Evolutionary conservation across 179 eudicot genomes (phyloP).

Genomic region (Dionaea muscipula): DNA sequence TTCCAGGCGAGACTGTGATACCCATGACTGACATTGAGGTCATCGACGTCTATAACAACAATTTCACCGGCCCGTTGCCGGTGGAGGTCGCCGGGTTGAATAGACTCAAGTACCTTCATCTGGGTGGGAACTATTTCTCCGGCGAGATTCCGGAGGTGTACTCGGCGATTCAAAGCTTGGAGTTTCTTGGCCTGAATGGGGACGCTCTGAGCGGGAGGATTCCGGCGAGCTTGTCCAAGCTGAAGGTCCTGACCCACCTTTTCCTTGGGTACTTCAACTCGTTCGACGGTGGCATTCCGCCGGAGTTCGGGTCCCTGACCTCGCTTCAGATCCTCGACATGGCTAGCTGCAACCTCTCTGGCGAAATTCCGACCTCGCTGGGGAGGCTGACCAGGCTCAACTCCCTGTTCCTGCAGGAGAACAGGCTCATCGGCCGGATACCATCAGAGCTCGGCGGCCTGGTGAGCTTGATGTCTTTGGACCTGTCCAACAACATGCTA

Average conservation of each 20-base stretch:
- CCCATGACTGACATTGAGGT: conserved; percentile 20
- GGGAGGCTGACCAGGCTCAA: conserved; percentile 41
- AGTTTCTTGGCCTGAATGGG: conserved; percentile 25
- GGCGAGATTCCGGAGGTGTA: conserved; percentile 36
- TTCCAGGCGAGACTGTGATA: conserved; percentile 17
- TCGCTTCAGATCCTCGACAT: conserved; percentile 20
- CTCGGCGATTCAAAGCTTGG: conserved; percentile 16
- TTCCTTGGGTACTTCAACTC: conserved; percentile 31
- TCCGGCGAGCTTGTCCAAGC: conserved; percentile 23
- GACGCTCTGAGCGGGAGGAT: conserved; percentile 29
- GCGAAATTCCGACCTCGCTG: conserved; percentile 52
- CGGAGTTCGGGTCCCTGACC: conserved; percentile 29
- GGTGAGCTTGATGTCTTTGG: conserved; percentile 47
- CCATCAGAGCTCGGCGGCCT: conserved; percentile 51
- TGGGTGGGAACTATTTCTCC: conserved; percentile 43
- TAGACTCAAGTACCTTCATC: conserved; percentile 15
- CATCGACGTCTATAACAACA: conserved; percentile 32
- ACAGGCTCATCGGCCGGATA: conserved; percentile 40
- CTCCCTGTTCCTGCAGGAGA: conserved; percentile 45
- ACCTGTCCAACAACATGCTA: conserved; percentile 39
- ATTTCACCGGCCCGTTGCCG: conserved; percentile 32
- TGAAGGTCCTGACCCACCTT: conserved; percentile 23
- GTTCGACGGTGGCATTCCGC: conserved; percentile 39
- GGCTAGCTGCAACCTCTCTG: conserved; percentile 32
- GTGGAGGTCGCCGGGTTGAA: conserved; percentile 14